Evolutionary conservation across 2,329 filamentous ascomycete species (phyloP), one percentile per base, ranked within the genome.

Genomic region (Coniella vitis): DNA sequence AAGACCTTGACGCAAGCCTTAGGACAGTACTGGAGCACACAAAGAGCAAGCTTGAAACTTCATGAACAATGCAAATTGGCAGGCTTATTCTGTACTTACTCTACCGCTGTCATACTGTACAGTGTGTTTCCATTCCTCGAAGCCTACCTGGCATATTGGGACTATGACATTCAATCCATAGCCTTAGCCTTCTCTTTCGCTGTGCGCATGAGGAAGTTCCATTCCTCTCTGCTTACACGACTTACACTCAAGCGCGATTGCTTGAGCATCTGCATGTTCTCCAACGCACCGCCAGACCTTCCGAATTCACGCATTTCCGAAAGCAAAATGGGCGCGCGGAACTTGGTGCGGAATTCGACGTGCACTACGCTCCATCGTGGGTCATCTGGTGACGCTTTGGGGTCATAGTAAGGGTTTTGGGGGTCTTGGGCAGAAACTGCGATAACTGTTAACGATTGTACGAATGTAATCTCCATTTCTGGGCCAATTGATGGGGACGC

Each of bases 341-440:
- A 90, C 66, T 95, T 96, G 63, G 81, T 83, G 49, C 86, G 81
- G 63, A 95, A 96, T 59, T 84, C 78, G 41, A 97, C 91, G 53
- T 94, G 86, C 1, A 97, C 93, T 16, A 93, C 78, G 46, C 83
- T 87, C 93, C 93, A 98, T 59, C 83, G 87, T 0, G 85, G 86
- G 44, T 83, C 78, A 2, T 79, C 73, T 47, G 78, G 72, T 56
- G 78, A 82, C 2, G 86, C 88, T 46, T 85, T 85, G 1, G 83
- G 68, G 61, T 97, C 93, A 63, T 90, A 94, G 68, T 96, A 96
- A 0, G 89, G 84, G 48, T 84, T 79, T 40, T 76, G 72, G 14
- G 79, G 71, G 57, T 93, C 80, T 52, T 87, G 86, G 3, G 86
- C 86, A 20, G 82, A 78, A 60, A 84, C 83, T 83, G 51, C 2